Evolutionary conservation across 345 rosid species (phyloP).

Genomic region (Salix suchowensis): DNA sequence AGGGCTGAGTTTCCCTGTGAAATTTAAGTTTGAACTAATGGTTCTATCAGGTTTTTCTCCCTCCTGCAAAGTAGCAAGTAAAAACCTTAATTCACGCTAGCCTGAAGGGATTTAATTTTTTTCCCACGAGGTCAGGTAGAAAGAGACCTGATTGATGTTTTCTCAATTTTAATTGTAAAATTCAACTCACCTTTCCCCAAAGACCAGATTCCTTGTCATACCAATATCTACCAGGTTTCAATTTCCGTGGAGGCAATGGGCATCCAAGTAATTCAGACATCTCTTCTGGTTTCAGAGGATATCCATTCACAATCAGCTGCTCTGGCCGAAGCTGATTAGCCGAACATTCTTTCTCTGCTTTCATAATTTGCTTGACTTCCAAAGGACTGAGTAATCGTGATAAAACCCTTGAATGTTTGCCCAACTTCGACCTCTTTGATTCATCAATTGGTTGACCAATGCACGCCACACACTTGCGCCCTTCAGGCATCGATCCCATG

Average conservation of each 20-base stretch:
- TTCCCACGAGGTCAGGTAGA: constrained; percentile 1
- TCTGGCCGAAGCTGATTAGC: constrained; percentile 95
- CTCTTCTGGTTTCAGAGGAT: constrained; percentile 78
- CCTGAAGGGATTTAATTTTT: neutral
- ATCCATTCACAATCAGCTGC: constrained; percentile 83
- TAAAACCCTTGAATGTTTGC: constrained; percentile 69
- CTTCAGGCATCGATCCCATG: constrained; percentile 99
- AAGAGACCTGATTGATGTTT: constrained; percentile 6
- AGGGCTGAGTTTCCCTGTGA: constrained; percentile 66
- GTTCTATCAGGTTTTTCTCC: constrained; percentile 89
- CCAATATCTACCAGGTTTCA: constrained; percentile 96
- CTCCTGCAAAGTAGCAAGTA: constrained; percentile 52
- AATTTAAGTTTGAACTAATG: constrained; percentile 84
- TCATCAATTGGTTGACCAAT: constrained; percentile 82
- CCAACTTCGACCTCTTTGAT: constrained; percentile 66
- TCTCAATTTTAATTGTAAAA: neutral
- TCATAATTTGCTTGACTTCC: constrained; percentile 98
- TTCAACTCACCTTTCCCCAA: constrained; percentile 80
- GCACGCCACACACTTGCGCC: constrained; percentile 91
- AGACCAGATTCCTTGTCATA: constrained; percentile 96
- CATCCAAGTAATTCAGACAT: constrained; percentile 80
- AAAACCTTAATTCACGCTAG: neutral
- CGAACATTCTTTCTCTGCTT: constrained; percentile 87
- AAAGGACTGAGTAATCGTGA: constrained; percentile 81
- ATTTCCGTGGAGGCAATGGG: constrained; percentile 69